These are phyloP conservation scores for Orbilia quercus DNA, from an alignment of 2,329 filamentous ascomycete species.

Conservation along the genomic window DNA sequence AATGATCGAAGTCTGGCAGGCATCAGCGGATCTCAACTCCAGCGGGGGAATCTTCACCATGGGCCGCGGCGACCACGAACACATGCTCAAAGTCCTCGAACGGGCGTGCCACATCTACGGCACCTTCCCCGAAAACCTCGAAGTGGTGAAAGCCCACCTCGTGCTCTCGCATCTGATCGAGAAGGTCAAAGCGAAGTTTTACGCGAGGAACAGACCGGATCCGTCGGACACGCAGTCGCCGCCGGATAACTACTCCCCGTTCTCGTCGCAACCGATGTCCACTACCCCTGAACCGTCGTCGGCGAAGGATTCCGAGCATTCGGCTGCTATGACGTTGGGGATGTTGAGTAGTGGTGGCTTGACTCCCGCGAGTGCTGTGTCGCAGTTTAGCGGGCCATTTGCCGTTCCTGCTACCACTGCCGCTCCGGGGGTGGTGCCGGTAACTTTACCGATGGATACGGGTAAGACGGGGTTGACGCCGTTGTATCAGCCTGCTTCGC, in stretches of 20 bases:
- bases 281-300: slow-evolving; percentile 51
- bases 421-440: slow-evolving; percentile 42
- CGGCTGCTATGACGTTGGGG: slow-evolving; percentile 57
- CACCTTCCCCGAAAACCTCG: slow-evolving; percentile 72
- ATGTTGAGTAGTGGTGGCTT: slow-evolving; percentile 56
- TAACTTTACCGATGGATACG: slow-evolving; percentile 55
- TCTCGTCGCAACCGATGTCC: slow-evolving; percentile 47
- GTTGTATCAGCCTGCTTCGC: slow-evolving; percentile 49
- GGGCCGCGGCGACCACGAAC: slow-evolving; percentile 72
- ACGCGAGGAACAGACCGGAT: slow-evolving; percentile 30
- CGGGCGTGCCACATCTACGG: slow-evolving; percentile 61
- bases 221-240: slow-evolving; percentile 33
- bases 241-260: slow-evolving; percentile 42
- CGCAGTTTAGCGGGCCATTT: slow-evolving; percentile 18
- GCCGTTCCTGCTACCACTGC: slow-evolving; percentile 38
- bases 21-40: slow-evolving; percentile 62
- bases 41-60: slow-evolving; percentile 68
- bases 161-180: slow-evolving; percentile 85
- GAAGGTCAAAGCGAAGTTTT: slow-evolving; percentile 70
- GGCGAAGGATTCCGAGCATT: slow-evolving; percentile 57
- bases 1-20: slow-evolving; percentile 59
- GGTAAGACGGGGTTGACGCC: slow-evolving; percentile 50
- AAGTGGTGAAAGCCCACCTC: slow-evolving; percentile 86
- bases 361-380: slow-evolving; percentile 17
- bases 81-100: slow-evolving; percentile 81